Percentiles rank a stretch among this genome's conserved stretches.
These are phyloP conservation scores for Scedosporium apiospermum DNA, from an alignment of 2,329 filamentous ascomycete genomes.

Conservation along the genomic window DNA sequence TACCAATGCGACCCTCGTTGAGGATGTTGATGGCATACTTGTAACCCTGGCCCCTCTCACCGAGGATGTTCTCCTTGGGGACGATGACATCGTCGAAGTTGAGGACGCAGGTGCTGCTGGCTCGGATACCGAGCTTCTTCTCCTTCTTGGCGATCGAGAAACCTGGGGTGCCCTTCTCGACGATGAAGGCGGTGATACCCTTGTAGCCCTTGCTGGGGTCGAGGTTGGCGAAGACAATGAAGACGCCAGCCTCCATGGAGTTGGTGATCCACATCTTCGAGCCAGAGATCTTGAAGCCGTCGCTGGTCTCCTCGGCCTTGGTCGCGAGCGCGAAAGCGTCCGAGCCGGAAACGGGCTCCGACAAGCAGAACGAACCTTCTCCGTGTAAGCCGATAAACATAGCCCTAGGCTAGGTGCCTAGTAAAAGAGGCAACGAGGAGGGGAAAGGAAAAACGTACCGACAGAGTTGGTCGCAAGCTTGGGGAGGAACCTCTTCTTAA, in stretches of 20 bases:
- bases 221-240: conserved; percentile 96
- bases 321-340: conserved; percentile 95
- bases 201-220: conserved; percentile 90
- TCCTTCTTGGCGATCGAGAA: conserved; percentile 99
- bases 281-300: conserved; percentile 80
- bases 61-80: conserved; percentile 78
- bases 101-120: conserved; percentile 91
- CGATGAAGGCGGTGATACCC: conserved; percentile 91
- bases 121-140: conserved; percentile 97
- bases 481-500: conserved; percentile 85
- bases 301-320: conserved; percentile 72
- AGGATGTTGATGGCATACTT: conserved; percentile 92
- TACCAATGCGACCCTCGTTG: conserved; percentile 96
- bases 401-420: no score
- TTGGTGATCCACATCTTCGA: conserved; percentile 99
- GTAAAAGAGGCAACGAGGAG: neutral
- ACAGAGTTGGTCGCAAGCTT: conserved; percentile 82
- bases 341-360: conserved; percentile 84
- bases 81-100: conserved; percentile 96
- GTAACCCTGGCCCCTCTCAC: conserved; percentile 85
- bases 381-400: neutral
- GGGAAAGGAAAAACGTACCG: conserved; percentile 20
- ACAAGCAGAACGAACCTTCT: conserved; percentile 72
- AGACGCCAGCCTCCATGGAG: conserved; percentile 84
- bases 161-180: conserved; percentile 81